Base-by-base conservation (phyloP, 208 protist species). In the Acanthamoeba sp. region DNA sequence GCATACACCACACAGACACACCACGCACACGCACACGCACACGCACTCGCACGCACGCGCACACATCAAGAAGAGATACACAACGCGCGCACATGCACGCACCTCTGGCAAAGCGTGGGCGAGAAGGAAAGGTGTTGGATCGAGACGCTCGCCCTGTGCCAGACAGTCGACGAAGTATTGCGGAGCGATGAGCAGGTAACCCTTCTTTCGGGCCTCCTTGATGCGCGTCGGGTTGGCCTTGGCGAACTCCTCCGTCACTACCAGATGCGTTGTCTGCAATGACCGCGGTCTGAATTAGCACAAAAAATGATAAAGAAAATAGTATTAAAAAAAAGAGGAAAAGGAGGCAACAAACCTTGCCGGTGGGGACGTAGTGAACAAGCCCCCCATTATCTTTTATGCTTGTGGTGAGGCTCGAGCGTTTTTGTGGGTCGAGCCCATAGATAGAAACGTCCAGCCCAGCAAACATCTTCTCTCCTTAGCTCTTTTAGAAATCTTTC, bases 341-440 rank as follows among this genome's bases (percentile, higher is more conserved):
- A 6, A 32, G 55, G 18, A 57, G 16, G 24, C 27, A 32, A 32
- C 12, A 5, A 10, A 92, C 87, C 62, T 92, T 92, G 48, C 29
- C 5, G 27, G 55, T 50, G 62, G 87, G 87, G 16, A 92, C 87
- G 62, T 92, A 92, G 87, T 76, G 87, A 27, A 92, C 87, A 5
- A 48, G 87, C 27, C 87, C 87, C 9, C 62, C 62, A 6, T 38
- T 27, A 9, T 52, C n/a, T 20, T 69, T 76, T 27, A 92, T 73
- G 87, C 40, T 38, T 10, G 38, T 24, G 4, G 87, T 78, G 22
- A 92, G 87, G 27, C 34, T 24, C 1, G 87, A 38, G 32, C 87
- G 55, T 76, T 92, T 69, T 92, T 66, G 87, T 73, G 87, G 87
- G n/a, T 69, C 59, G 50, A 92, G 45, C 29, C 87, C 87, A 73